phyloP scores from a whole-genome alignment of 257 asterid species.

The Fraxinus pennsylvanica region DNA sequence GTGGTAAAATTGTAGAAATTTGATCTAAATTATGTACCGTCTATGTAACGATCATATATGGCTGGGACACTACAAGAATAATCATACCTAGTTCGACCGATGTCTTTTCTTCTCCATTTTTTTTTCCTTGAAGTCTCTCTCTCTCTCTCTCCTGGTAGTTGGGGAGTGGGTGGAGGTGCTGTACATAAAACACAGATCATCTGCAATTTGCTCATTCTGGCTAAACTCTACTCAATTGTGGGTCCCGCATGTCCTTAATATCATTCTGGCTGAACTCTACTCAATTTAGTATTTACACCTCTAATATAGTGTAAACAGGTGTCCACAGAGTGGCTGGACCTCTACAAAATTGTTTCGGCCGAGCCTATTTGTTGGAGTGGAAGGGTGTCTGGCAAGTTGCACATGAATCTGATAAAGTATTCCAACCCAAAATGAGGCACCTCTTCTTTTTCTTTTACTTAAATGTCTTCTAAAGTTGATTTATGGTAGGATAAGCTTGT shows the following conservation, averaged over 20 bases:
- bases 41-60: no score
- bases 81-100: slow-evolving; percentile 21
- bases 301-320: neutral
- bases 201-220: neutral
- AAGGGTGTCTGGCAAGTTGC: neutral
- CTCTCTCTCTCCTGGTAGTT: neutral
- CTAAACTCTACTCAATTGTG: neutral
- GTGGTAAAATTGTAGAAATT: neutral
- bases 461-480: slow-evolving; percentile 33
- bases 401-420: slow-evolving; percentile 26
- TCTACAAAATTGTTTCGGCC: no score
- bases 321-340: neutral
- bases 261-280: no score
- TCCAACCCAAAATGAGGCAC: slow-evolving; percentile 3
- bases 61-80: slow-evolving; percentile 16
- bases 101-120: neutral
- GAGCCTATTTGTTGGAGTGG: neutral
- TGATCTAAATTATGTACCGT: neutral
- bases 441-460: slow-evolving; percentile 16
- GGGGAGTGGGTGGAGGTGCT: neutral
- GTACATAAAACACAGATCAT: slow-evolving; percentile 19
- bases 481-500: slow-evolving; percentile 40
- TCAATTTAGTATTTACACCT: no score
- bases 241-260: neutral
- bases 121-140: neutral